Percentiles rank a stretch among this genome's conserved stretches.
Evolutionary conservation across 2,329 filamentous ascomycete species (phyloP).

Genomic region (Claviceps sp.): DNA sequence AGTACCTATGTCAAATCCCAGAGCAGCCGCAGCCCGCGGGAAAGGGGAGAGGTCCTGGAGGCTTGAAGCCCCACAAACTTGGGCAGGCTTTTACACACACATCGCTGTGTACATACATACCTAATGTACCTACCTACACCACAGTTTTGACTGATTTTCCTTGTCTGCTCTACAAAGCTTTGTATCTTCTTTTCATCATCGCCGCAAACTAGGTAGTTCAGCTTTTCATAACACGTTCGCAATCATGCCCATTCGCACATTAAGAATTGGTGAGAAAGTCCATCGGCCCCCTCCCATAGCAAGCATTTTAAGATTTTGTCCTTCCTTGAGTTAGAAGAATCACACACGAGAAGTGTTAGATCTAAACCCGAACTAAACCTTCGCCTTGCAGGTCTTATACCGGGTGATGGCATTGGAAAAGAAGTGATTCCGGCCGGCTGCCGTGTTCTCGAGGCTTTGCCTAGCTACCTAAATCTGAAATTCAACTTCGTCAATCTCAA

Average conservation of each 20-base stretch:
- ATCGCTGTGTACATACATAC: too few species aligned
- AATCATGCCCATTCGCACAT: constrained; percentile 28
- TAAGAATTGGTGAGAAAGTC: constrained; percentile 25
- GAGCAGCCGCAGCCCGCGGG: too few species aligned
- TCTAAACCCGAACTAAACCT: background rate
- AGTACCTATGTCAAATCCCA: too few species aligned
- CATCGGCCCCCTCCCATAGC: too few species aligned
- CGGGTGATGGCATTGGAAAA: constrained; percentile 94
- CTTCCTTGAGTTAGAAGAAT: background rate
- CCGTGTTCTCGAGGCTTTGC: constrained; percentile 82
- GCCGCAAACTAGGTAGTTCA: too few species aligned
- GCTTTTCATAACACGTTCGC: constrained; percentile 1
- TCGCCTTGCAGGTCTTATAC: constrained; percentile 67
- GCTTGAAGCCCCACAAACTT: too few species aligned
- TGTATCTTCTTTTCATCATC: too few species aligned
- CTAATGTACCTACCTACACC: too few species aligned
- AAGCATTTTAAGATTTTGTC: background rate
- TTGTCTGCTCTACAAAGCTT: too few species aligned
- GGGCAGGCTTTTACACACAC: too few species aligned
- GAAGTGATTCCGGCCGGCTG: constrained; percentile 95
- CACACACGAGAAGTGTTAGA: background rate
- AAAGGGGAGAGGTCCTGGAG: too few species aligned
- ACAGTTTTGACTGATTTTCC: too few species aligned
- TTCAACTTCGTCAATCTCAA: constrained; percentile 91
- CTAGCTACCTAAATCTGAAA: constrained; percentile 76